Evolutionary conservation across 1,284 basidiomycete genomes (phyloP).

Genomic region (Neolentinus lepideus): DNA sequence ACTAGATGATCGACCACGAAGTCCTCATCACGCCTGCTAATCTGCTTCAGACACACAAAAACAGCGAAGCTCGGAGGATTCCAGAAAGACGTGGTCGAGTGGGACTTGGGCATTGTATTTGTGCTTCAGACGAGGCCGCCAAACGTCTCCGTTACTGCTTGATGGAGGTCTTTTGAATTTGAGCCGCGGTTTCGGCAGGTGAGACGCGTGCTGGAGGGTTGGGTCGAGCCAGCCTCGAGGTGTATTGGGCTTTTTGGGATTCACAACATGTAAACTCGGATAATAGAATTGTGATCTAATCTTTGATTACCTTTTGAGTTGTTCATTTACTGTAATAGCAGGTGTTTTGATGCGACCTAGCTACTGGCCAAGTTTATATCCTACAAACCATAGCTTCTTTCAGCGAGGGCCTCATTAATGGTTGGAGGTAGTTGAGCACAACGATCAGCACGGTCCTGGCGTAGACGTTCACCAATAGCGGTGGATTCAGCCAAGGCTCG

Average conservation of each 20-base stretch:
- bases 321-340: conserved; percentile 46
- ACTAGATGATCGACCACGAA: conserved; percentile 83
- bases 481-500: too few relatives aligned
- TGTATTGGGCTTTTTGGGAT: conserved; percentile 13
- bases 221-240: conserved; percentile 42
- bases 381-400: too few relatives aligned
- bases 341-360: conserved; percentile 66
- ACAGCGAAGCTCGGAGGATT: conserved; percentile 68
- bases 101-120: conserved; percentile 82
- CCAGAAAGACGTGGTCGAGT: conserved; percentile 50
- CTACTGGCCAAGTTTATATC: conserved; percentile 75
- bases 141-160: conserved; percentile 47
- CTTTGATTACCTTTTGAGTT: conserved; percentile 20
- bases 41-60: conserved; percentile 91
- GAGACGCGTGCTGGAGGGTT: conserved; percentile 59
- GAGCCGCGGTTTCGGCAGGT: conserved; percentile 76
- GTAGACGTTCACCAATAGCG: too few relatives aligned
- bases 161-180: conserved; percentile 54
- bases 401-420: too few relatives aligned
- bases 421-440: too few relatives aligned
- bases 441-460: too few relatives aligned
- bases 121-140: conserved; percentile 55
- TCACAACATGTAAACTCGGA: background rate
- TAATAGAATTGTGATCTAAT: background rate
- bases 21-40: conserved; percentile 81